A percentile compares a stretch with the other conserved stretches of the same genome.
These are phyloP conservation scores for Plasmopara viticola DNA, from an alignment of 352 stramenopile species.

Conservation along the genomic window DNA sequence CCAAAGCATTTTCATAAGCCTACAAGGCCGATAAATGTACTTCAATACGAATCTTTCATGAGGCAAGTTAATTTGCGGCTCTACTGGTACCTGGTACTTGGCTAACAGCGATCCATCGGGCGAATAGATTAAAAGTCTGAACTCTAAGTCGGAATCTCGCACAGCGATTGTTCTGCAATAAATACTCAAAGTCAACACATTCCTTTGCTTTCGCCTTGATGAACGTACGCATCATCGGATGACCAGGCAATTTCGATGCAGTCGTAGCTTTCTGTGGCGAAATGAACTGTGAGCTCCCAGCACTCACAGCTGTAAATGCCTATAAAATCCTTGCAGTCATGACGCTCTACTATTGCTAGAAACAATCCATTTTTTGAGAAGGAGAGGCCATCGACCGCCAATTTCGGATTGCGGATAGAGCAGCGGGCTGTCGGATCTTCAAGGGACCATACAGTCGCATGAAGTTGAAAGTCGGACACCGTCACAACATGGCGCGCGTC, in stretches of 20 bases:
- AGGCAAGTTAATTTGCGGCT: too few species aligned
- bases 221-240: slow-evolving; percentile 55
- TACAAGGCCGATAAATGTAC: slow-evolving; percentile 6
- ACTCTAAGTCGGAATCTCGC: slow-evolving; percentile 69
- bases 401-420: slow-evolving; percentile 62
- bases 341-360: slow-evolving; percentile 60
- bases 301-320: slow-evolving; percentile 69
- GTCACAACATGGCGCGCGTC: slow-evolving; percentile 68
- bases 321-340: slow-evolving; percentile 80
- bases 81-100: slow-evolving; percentile 55
- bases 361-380: slow-evolving; percentile 57
- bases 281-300: slow-evolving; percentile 69
- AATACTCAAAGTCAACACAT: not conserved
- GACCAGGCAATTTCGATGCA: slow-evolving; percentile 67
- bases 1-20: slow-evolving; percentile 76
- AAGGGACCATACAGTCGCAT: slow-evolving; percentile 78
- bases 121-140: slow-evolving; percentile 65
- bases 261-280: slow-evolving; percentile 74
- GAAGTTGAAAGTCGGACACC: slow-evolving; percentile 80
- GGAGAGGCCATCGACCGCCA: slow-evolving; percentile 52
- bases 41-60: too few species aligned
- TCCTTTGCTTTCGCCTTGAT: not conserved
- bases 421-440: slow-evolving; percentile 46
- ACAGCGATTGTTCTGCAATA: slow-evolving; percentile 46
- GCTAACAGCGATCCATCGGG: slow-evolving; percentile 49